These are phyloP conservation scores for Colletotrichum sidae DNA, from an alignment of 2,329 filamentous ascomycete genomes.

Conservation along the genomic window DNA sequence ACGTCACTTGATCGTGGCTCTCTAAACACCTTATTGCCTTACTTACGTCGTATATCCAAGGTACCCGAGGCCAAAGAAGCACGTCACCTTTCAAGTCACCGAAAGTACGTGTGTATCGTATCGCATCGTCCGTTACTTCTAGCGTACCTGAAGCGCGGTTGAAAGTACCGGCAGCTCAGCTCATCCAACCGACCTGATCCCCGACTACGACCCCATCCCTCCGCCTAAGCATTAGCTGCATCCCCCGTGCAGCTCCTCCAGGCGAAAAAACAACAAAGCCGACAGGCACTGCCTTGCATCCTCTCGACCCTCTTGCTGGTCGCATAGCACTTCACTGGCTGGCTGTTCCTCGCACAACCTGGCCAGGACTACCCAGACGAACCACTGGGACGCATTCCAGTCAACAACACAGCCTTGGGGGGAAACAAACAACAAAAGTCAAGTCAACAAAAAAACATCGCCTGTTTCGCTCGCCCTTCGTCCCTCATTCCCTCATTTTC, in stretches of 20 bases:
- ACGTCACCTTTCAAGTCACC: too few relatives aligned
- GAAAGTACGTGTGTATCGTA: too few relatives aligned
- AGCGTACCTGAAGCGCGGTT: constrained; percentile 19
- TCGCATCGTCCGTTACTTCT: background rate
- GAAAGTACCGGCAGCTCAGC: constrained; percentile 23
- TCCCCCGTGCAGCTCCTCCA: constrained; percentile 21
- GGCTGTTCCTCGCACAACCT: constrained; percentile 18
- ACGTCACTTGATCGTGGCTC: too few relatives aligned
- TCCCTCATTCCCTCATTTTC: constrained; percentile 3
- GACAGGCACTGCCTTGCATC: constrained; percentile 34
- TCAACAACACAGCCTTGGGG: constrained; percentile 34
- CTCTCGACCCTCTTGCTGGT: constrained; percentile 4
- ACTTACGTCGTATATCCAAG: too few relatives aligned
- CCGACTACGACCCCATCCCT: background rate
- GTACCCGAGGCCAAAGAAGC: too few relatives aligned
- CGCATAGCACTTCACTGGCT: constrained; percentile 26
- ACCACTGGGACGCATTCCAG: constrained; percentile 35
- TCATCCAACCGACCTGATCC: constrained; percentile 27
- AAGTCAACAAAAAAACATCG: constrained; percentile 37
- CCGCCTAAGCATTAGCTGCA: constrained; percentile 17
- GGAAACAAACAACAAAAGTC: constrained; percentile 33
- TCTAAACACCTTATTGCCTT: too few relatives aligned
- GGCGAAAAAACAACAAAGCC: constrained; percentile 32
- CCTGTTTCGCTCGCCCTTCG: constrained; percentile 3
- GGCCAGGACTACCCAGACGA: constrained; percentile 21